phyloP scores from a whole-genome alignment of 805 yeast species.

The Sungouiozyma ichnusensis region DNA sequence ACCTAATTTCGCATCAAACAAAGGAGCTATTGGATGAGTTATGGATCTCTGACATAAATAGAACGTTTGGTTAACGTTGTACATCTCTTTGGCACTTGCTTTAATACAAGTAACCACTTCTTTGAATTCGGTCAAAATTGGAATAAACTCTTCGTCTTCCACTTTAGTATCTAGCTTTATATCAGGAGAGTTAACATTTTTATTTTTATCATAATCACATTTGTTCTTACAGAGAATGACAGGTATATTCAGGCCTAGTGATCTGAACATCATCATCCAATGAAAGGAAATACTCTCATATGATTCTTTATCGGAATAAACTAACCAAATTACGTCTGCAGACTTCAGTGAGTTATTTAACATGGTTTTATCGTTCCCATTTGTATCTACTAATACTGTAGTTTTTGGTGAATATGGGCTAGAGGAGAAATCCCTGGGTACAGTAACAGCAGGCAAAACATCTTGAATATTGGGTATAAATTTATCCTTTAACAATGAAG shows the following conservation, averaged over 20 bases:
- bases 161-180: constrained; percentile 32
- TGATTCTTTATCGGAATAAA: constrained; percentile 88
- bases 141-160: constrained; percentile 71
- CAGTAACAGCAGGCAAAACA: constrained; percentile 72
- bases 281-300: constrained; percentile 84
- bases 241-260: constrained; percentile 89
- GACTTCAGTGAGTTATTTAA: constrained; percentile 66
- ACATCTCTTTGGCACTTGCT: constrained; percentile 73
- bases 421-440: constrained; percentile 61
- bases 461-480: constrained; percentile 69
- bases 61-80: constrained; percentile 75
- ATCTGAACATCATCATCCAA: constrained; percentile 91
- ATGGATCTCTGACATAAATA: constrained; percentile 90
- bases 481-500: constrained; percentile 71
- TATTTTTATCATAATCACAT: constrained; percentile 33
- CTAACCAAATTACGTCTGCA: constrained; percentile 91
- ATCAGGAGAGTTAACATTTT: constrained; percentile 9
- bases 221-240: constrained; percentile 86
- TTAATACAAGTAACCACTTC: constrained; percentile 89
- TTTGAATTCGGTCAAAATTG: constrained; percentile 79
- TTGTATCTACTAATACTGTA: constrained; percentile 73
- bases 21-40: constrained; percentile 84
- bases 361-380: constrained; percentile 47
- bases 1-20: constrained; percentile 87
- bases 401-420: constrained; percentile 50